Percentiles rank a stretch among this genome's conserved stretches.
phyloP scores from a whole-genome alignment of 139 green algal species.

The Micromonas commoda region DNA sequence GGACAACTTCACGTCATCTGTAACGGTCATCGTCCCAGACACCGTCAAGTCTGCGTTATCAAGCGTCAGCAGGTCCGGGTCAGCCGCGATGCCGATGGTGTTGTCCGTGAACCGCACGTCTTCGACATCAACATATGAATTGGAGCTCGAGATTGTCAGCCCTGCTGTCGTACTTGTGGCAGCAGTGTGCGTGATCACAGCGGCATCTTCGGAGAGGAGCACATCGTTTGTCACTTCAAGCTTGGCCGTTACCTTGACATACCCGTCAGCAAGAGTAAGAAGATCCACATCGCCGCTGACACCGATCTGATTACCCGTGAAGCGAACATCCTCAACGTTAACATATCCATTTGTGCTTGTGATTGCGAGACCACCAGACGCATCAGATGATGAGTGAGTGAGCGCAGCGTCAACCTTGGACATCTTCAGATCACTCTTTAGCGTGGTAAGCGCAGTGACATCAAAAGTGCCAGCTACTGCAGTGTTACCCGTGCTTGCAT shows the following conservation, averaged over 20 bases:
- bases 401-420: neutral
- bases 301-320: neutral
- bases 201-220: neutral
- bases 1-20: neutral
- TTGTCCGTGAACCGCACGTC: neutral
- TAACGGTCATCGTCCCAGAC: neutral
- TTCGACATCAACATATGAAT: neutral
- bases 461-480: too few relatives aligned
- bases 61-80: neutral
- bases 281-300: neutral
- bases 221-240: neutral
- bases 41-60: neutral
- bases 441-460: neutral
- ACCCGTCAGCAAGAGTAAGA: neutral
- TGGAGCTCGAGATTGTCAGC: neutral
- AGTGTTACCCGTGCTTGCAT: neutral
- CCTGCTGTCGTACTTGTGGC: neutral
- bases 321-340: neutral
- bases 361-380: too few relatives aligned
- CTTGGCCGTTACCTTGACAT: neutral
- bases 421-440: neutral
- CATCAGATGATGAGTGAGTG: too few relatives aligned
- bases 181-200: neutral
- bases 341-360: neutral
- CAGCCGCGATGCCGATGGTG: neutral